These are phyloP conservation scores for Rhodotorula sphaerocarpa DNA, from an alignment of 768 basidiomycete genomes.

Conservation along the genomic window DNA sequence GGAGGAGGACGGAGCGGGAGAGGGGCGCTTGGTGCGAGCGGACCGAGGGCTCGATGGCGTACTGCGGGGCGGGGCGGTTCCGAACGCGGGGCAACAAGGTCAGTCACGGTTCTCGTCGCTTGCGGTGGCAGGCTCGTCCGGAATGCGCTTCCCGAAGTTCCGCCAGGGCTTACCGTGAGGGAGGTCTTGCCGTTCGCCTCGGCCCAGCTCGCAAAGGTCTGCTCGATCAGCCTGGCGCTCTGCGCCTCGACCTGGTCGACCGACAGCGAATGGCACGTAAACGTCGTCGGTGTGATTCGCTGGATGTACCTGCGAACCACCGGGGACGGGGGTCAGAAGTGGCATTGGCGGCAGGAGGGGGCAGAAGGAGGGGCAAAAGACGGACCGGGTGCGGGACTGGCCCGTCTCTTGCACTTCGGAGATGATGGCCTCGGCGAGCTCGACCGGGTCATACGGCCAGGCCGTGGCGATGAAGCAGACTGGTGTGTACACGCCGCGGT, in stretches of 20 bases:
- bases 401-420: constrained; percentile 26
- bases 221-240: constrained; percentile 12
- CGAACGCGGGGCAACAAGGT: too few relatives aligned
- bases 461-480: constrained; percentile 32
- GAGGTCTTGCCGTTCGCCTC: constrained; percentile 6
- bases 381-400: constrained; percentile 24
- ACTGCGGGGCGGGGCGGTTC: constrained; percentile 7
- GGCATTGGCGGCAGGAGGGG: background rate
- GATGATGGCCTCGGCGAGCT: constrained; percentile 29
- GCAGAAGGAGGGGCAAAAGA: background rate
- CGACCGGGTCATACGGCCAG: constrained; percentile 33
- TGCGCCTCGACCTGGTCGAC: constrained; percentile 19
- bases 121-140: too few relatives aligned
- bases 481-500: background rate
- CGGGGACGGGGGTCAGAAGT: background rate
- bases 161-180: constrained; percentile 15
- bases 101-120: too few relatives aligned
- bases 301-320: constrained; percentile 7
- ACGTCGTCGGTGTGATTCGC: constrained; percentile 21
- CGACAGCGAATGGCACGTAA: constrained; percentile 24
- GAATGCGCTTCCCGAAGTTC: too few relatives aligned
- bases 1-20: constrained; percentile 23
- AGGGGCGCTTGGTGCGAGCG: constrained; percentile 29
- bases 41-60: constrained; percentile 27
- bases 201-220: constrained; percentile 17